Base-by-base conservation (phyloP, 176 grass and related monocot species). In the Raddia distichophylla region DNA sequence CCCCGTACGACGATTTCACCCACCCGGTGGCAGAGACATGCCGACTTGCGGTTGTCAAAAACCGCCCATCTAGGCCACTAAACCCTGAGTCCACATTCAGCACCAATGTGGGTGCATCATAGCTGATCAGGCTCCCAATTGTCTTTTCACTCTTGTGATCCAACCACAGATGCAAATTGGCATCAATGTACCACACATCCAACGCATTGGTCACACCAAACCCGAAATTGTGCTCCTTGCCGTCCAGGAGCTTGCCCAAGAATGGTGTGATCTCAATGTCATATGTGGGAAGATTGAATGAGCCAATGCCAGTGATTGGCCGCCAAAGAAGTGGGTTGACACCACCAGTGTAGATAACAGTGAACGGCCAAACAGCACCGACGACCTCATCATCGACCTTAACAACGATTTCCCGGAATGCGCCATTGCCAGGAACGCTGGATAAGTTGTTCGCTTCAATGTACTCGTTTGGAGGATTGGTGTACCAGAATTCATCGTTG, bases 231-330 rank as follows among this genome's bases (percentile, higher is more conserved):
- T 94, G 92, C n/a, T 86, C 76, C 37, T 78, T 78, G 20, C 80
- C 71, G 2, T 94, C 86, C 56, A 94, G 18, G 19, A 94, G 50
- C 52, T 82, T 81, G 15, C 89, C 86, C 27, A 94, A 18, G 81
- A 91, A 94, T 5, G 89, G 92, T 0, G 92, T 94, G 42, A 91
- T 71, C 13, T 94, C 89, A 27, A 94, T 78, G 71, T 85, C 89
- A 56, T 94, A 94, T 0, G 89, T 86, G 0, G 92, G 92, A 3
- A 88, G 71, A 72, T 86, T 74, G 77, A 87, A 94, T 0, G 92
- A 84, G 10, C 86, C 89, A 47, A 94, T 78, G 10, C 67, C 70
- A 0, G 92, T 87, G 60, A 94, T 85, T 6, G 92, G 92, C 8
- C 80, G 47, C 92, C 91, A 94, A 0, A 94, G 20, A 17, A 94